Evolutionary conservation across 345 rosid species (phyloP).

Genomic region (Pistacia integerrima): DNA sequence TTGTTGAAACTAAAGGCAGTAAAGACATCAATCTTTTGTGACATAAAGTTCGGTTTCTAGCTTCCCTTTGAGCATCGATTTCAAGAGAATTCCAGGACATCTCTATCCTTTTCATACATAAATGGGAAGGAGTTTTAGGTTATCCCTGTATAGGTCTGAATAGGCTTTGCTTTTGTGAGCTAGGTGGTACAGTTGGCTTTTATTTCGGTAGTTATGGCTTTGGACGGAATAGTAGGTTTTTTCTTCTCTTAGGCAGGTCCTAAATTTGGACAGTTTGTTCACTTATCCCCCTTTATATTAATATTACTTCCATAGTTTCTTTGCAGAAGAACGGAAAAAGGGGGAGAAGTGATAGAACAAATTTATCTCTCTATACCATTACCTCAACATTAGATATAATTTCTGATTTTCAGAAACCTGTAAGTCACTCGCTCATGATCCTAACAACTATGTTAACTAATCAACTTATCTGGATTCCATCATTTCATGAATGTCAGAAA

Average conservation of each 20-base stretch:
- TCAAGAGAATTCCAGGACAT: background rate
- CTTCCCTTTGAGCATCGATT: background rate
- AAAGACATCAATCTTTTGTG: background rate
- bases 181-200: background rate
- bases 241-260: background rate
- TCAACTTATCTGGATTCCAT: conserved; percentile 1
- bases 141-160: background rate
- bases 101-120: background rate
- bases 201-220: background rate
- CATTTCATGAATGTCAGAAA: background rate
- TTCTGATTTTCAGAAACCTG: background rate
- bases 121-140: background rate
- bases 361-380: background rate
- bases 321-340: background rate
- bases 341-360: background rate
- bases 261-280: background rate
- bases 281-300: background rate
- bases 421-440: conserved; percentile 4
- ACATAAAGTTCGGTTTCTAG: background rate
- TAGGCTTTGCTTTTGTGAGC: background rate
- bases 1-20: background rate
- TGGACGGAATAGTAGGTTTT: background rate
- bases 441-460: conserved; percentile 5
- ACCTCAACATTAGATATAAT: conserved; percentile 9
- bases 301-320: background rate